Conservation (phyloP, 1,139 yeast genomes). For the Hyphopichia buzzinii region DNA sequence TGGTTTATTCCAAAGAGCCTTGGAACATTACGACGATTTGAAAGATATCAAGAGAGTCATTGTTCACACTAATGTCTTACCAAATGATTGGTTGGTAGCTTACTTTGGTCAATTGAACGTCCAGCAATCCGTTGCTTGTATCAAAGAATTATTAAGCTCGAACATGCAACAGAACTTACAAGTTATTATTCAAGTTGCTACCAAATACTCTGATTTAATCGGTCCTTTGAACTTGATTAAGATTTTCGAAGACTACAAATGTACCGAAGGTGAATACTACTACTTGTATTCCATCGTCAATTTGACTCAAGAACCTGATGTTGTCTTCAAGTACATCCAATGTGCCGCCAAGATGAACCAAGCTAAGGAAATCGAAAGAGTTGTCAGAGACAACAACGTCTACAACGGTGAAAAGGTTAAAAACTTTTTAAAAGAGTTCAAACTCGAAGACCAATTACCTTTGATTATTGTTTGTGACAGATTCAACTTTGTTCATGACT, state of each 20-base stretch:
- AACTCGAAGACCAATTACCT: slow-evolving; percentile 93
- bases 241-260: slow-evolving; percentile 89
- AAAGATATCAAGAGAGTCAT: slow-evolving; percentile 94
- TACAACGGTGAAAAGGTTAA: slow-evolving; percentile 97
- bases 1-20: slow-evolving; percentile 89
- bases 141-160: slow-evolving; percentile 78
- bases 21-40: slow-evolving; percentile 92
- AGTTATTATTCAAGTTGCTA: slow-evolving; percentile 93
- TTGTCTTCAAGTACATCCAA: slow-evolving; percentile 93
- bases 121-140: slow-evolving; percentile 86
- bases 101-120: slow-evolving; percentile 94
- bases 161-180: slow-evolving; percentile 88
- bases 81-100: slow-evolving; percentile 89
- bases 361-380: slow-evolving; percentile 89
- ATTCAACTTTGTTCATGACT: slow-evolving; percentile 86
- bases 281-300: slow-evolving; percentile 92
- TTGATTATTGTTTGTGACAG: slow-evolving; percentile 95
- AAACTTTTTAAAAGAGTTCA: slow-evolving; percentile 91
- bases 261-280: slow-evolving; percentile 90
- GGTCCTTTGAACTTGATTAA: slow-evolving; percentile 85
- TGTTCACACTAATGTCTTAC: slow-evolving; percentile 81
- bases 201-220: slow-evolving; percentile 90
- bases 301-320: slow-evolving; percentile 90
- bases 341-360: slow-evolving; percentile 91
- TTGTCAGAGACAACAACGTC: slow-evolving; percentile 89